These are phyloP conservation scores for Trichoderma gracile DNA, from an alignment of 2,329 filamentous ascomycete genomes.

Conservation along the genomic window DNA sequence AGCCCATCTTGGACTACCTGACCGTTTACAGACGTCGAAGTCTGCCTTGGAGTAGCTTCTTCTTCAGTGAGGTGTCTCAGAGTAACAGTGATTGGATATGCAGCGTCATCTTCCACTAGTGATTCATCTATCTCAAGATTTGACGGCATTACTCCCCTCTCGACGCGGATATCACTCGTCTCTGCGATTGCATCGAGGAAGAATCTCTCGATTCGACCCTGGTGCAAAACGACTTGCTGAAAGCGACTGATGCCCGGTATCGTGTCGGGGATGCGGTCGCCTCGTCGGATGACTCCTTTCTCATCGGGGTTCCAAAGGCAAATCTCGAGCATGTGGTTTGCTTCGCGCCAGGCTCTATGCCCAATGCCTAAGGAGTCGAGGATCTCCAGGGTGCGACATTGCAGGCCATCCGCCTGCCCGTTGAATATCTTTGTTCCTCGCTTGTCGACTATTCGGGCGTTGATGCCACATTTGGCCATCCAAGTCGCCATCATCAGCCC, in stretches of 20 bases:
- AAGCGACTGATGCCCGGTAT: conserved; percentile 3
- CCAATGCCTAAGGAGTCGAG: background rate
- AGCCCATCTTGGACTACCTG: background rate
- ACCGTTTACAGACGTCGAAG: conserved; percentile 1
- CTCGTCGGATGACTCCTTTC: background rate
- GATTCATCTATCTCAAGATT: conserved; percentile 1
- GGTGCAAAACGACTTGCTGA: conserved; percentile 24
- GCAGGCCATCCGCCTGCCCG: conserved; percentile 7
- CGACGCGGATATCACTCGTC: background rate
- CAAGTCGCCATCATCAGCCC: conserved; percentile 3
- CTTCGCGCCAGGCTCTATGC: background rate
- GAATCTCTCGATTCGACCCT: conserved; percentile 27
- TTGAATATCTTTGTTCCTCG: conserved; percentile 3
- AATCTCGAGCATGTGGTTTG: conserved; percentile 10
- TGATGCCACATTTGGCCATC: conserved; percentile 6
- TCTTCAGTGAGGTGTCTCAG: background rate
- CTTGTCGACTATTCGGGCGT: conserved; percentile 1
- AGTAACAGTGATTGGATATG: background rate
- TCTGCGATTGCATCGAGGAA: conserved; percentile 13
- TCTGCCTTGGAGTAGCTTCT: conserved; percentile 3
- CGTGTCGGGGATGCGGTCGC: background rate
- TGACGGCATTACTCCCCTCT: conserved; percentile 4
- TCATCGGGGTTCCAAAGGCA: conserved; percentile 2
- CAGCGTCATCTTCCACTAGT: background rate
- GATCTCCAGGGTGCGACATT: background rate